Evolutionary conservation across 2,329 filamentous ascomycete species (phyloP).

Genomic region (Colletotrichum tropicicola): DNA sequence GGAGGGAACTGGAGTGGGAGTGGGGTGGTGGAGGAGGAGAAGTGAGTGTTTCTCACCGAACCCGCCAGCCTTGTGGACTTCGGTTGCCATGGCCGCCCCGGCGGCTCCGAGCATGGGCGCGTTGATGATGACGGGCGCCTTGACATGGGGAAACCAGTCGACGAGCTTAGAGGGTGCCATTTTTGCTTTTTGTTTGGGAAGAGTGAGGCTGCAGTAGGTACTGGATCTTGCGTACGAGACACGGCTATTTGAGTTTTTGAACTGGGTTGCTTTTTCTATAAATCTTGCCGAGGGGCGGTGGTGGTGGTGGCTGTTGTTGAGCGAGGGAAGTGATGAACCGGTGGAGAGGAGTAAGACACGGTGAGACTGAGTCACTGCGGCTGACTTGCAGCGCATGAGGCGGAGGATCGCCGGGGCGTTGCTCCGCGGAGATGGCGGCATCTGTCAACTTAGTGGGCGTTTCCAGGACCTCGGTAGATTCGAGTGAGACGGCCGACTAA

Average conservation of each 20-base stretch:
- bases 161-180: conserved; percentile 20
- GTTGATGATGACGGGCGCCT: conserved; percentile 36
- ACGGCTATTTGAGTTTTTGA: not conserved
- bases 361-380: not conserved
- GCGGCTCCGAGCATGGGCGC: conserved; percentile 47
- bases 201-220: not conserved
- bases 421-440: not conserved
- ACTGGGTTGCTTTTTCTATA: not conserved
- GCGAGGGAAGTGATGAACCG: not conserved
- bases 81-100: conserved; percentile 43
- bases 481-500: not conserved
- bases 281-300: not conserved
- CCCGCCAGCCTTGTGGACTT: conserved; percentile 49
- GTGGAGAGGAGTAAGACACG: not conserved
- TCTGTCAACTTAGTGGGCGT: not conserved
- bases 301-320: not conserved
- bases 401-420: not conserved
- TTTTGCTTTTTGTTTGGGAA: not conserved
- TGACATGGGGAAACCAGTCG: conserved; percentile 26
- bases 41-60: no score
- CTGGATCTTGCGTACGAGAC: not conserved
- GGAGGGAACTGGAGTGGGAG: no score
- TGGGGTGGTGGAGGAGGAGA: no score
- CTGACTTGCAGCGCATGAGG: not conserved
- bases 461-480: not conserved